Evolutionary conservation across 176 grass and related monocot species (phyloP).

Genomic region (Rhynchospora pubera): DNA sequence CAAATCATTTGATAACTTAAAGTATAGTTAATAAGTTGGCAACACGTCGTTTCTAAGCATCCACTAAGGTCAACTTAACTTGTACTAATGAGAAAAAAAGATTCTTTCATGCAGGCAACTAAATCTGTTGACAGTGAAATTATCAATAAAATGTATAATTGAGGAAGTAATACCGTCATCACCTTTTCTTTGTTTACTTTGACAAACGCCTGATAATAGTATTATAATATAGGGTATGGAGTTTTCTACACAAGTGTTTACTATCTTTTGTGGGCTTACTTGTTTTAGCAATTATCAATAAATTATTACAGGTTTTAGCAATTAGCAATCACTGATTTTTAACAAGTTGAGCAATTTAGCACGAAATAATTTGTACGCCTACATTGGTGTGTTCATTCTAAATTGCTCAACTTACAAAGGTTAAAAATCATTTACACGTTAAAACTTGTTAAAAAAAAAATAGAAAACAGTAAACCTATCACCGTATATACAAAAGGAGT

Average conservation of each 20-base stretch:
- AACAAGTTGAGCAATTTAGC: too few species aligned
- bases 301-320: too few species aligned
- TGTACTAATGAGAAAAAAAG: neutral
- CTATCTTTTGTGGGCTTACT: neutral
- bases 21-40: constrained; percentile 12
- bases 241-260: neutral
- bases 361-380: neutral
- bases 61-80: constrained; percentile 16
- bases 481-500: too few species aligned
- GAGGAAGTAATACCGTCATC: neutral
- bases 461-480: too few species aligned
- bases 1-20: neutral
- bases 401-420: too few species aligned
- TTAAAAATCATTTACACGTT: too few species aligned
- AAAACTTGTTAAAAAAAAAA: too few species aligned
- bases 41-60: constrained; percentile 9
- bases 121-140: constrained; percentile 5
- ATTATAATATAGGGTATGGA: neutral
- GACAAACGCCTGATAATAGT: neutral
- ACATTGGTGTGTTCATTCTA: neutral
- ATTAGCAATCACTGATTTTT: too few species aligned
- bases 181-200: neutral
- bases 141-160: neutral
- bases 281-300: neutral
- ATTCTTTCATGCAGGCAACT: constrained; percentile 4